Evolutionary conservation across 306 rosid species (phyloP), one percentile per base, ranked within the genome.

Genomic region (Lablab purpureus): DNA sequence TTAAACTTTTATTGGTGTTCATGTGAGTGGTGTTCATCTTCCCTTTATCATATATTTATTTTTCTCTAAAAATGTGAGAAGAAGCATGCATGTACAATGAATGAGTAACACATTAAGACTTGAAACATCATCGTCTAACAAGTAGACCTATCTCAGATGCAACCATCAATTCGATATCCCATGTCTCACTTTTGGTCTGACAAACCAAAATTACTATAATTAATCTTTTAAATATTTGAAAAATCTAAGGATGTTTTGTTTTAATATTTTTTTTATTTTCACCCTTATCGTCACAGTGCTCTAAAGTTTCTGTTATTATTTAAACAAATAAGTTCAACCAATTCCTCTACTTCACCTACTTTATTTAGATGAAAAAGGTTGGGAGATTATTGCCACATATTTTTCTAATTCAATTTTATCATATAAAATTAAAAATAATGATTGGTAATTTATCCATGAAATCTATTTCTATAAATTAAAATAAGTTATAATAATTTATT

Each of bases 161-260:
- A 37, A 66, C 72, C 21, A 40, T 66, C 72, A 40, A 66, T 66
- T 40, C 52, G 18, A 66, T 19, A 19, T 34, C 14, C 10, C 46
- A 64, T 36, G 49, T 64, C 70, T 64, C 70, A 64, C 70, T 32
- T 65, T 66, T 40, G 72, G 72, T 66, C n/a, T 64, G 27, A 64
- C 70, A 10, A n/a, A 34, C 18, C 27, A 64, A 64, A 64, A 34
- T n/a, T 5, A 63, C 69, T 30, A 32, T 32, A 28, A 32, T 15
- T 17, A 17, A 34, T 34, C 7, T 30, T 63, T 32, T 1, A 32
- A 8, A 63, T 62, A n/a, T 25, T 34, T 27, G 18, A 15, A 63
- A 63, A 63, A 17, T 28, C 5, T 60, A 15, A 28, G 3, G 43
- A 14, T 60, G 40, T 5, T 27, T 9, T 32, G 15, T 60, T 30